These are phyloP conservation scores for Perkinsus olseni DNA, from an alignment of 169 alveolate species.

Conservation along the genomic window DNA sequence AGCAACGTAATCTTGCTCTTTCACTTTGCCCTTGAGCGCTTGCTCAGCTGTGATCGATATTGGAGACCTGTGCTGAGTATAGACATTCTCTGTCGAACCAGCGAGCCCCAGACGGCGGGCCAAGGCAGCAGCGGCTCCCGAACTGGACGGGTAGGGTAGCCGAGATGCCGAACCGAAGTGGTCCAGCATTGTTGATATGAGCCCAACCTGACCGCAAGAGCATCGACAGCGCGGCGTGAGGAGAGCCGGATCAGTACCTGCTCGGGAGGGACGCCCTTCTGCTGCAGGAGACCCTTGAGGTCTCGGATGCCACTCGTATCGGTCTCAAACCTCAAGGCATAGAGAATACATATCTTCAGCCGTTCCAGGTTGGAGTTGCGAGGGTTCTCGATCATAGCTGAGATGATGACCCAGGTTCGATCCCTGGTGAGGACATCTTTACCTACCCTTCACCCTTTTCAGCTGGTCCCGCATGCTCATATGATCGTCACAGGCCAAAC, in stretches of 20 bases:
- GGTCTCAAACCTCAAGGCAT: slow-evolving; percentile 21
- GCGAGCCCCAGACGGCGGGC: slow-evolving; percentile 3
- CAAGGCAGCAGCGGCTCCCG: not conserved
- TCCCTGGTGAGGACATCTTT: not conserved
- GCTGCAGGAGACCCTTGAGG: not conserved
- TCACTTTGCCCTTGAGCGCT: slow-evolving; percentile 52
- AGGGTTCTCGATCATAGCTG: not conserved
- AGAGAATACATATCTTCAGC: slow-evolving; percentile 37
- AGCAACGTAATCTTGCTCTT: not conserved
- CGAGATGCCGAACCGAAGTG: not conserved
- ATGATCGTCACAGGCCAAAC: slow-evolving; percentile 32
- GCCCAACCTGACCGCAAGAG: not conserved
- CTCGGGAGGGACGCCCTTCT: not conserved
- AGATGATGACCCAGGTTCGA: not conserved
- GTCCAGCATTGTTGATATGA: not conserved
- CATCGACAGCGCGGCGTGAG: not conserved
- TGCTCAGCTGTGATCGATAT: slow-evolving; percentile 59
- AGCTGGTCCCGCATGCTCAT: slow-evolving; percentile 9
- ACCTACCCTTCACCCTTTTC: not conserved
- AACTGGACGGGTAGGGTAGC: not conserved
- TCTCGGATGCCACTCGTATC: not conserved
- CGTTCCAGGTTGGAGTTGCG: slow-evolving; percentile 16
- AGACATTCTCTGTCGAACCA: slow-evolving; percentile 64
- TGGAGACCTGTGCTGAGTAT: slow-evolving; percentile 77
- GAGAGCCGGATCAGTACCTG: not conserved